Evolutionary conservation across 2,329 filamentous ascomycete species (phyloP), one percentile per base, ranked within the genome.

Genomic region (Achaetomium macrosporum): DNA sequence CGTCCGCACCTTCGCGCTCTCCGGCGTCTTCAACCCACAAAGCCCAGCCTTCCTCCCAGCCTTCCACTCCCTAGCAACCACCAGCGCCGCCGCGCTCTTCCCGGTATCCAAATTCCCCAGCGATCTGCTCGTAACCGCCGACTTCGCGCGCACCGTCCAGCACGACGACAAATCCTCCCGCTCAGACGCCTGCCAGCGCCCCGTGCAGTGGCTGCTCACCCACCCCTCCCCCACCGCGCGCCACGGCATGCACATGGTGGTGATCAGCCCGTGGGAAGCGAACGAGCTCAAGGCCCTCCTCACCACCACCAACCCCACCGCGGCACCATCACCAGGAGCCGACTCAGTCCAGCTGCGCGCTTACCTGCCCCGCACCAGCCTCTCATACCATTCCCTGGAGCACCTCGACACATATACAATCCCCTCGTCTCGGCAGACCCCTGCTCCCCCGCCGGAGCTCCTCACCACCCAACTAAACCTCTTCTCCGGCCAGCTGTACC

Each of bases 401-500:
- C 44, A 59, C 35, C 46, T 62, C 3, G 39, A 40, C 9, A 33
- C 35, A 2, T 61, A 59, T 52, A 56, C 49, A 2, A 15, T 60
- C 25, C 58, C 55, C 1, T n/a, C 35, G 63, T n/a, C n/a, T n/a
- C 67, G 1, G 73, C 68, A 49, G 62, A 71, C 3, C 51, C 71
- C 2, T 63, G 83, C 0, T 76, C 83, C 42, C 46, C 62, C 0
- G 65, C 12, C 63, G 59, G n/a, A 47, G 0, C 61, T 78, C 0
- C 64, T 68, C 0, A 66, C 71, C 0, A n/a, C 10, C 35, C 71
- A 80, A 51, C 71, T 89, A 0, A 84, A 85, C 41, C 66, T 89
- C 0, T 88, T 90, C 50, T 72, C 86, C 0, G 86, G 85, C 0
- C 82, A 86, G 50, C 71, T 88, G 0, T 89, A 88, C 58, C 69